Evolutionary conservation across 2,329 filamentous ascomycete genomes (phyloP).

Genomic region (Fusarium subtropicale): DNA sequence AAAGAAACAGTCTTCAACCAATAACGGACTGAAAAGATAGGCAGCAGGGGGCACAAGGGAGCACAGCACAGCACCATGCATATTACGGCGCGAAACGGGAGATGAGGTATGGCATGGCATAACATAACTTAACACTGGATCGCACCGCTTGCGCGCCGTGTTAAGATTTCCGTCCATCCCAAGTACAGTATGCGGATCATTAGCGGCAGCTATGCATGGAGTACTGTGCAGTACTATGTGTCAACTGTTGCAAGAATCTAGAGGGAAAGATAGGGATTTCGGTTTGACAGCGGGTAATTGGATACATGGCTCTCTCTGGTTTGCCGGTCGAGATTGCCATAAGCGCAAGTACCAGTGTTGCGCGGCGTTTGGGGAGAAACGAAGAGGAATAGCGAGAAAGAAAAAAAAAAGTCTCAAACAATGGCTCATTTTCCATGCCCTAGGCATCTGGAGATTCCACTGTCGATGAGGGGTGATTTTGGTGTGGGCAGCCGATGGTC

Average conservation of each 20-base stretch:
- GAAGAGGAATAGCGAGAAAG: neutral
- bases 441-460: constrained; percentile 30
- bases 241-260: neutral
- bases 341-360: constrained; percentile 16
- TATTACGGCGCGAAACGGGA: constrained; percentile 37
- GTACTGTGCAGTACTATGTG: neutral
- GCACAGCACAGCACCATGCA: constrained; percentile 26
- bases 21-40: constrained; percentile 14
- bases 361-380: constrained; percentile 18
- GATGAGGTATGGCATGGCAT: constrained; percentile 36
- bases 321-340: constrained; percentile 18
- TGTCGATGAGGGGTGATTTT: constrained; percentile 40
- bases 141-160: constrained; percentile 11
- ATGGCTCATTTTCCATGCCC: constrained; percentile 27
- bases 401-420: constrained; percentile 34
- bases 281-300: constrained; percentile 23
- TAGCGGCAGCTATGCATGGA: constrained; percentile 20
- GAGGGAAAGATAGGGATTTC: constrained; percentile 17
- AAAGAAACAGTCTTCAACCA: constrained; percentile 20
- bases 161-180: constrained; percentile 2
- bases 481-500: constrained; percentile 39
- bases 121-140: constrained; percentile 9
- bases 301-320: constrained; percentile 23
- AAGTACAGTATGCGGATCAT: constrained; percentile 9
- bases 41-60: constrained; percentile 24